Evolutionary conservation across 495 filamentous ascomycete species (phyloP), one percentile per base, ranked within the genome.

Genomic region (Podospora didyma): DNA sequence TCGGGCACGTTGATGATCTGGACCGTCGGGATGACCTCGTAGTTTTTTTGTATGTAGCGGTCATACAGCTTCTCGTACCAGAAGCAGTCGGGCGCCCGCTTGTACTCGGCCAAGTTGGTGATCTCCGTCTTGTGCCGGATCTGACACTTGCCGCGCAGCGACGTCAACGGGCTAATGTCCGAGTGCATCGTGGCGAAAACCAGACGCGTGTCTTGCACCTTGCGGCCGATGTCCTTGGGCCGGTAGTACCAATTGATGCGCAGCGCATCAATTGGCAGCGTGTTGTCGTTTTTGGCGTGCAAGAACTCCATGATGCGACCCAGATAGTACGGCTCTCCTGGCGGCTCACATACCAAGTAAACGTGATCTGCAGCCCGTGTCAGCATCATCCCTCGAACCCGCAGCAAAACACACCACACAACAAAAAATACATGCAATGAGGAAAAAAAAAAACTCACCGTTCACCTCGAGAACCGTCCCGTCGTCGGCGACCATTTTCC

Each of bases 31-130:
- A 99, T 92, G 31, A 96, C 89, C 56, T 97, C 95, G 77, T 97
- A 99, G 70, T 90, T 88, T 44, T 96, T 93, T 63, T 96, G 92
- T 49, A 97, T 97, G 74, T 97, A 99, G 19, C 94, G 86, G 75
- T 99, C 94, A 71, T 92, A 97, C 73, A 97, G 84, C 69, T 96
- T 95, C 64, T 96, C 92, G 69, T 89, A 99, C 88, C 90, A 99
- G 67, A 99, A 99, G 59, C 79, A 82, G 69, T 99, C 89, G 57
- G 86, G 86, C 21, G 72, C 74, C 69, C 89, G 91, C 63, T 93
- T 86, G 70, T 95, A 96, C 46, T 86, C 83, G 46, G 92, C 89
- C 49, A 97, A 66, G 66, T 92, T 84, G 1, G 82, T 73, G 58
- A 99, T 92, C 65, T 97, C 92, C 54, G 83, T 88, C 46, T 87